Conservation (phyloP, 2,329 filamentous ascomycete genomes). For the Colletotrichum nymphaeae region DNA sequence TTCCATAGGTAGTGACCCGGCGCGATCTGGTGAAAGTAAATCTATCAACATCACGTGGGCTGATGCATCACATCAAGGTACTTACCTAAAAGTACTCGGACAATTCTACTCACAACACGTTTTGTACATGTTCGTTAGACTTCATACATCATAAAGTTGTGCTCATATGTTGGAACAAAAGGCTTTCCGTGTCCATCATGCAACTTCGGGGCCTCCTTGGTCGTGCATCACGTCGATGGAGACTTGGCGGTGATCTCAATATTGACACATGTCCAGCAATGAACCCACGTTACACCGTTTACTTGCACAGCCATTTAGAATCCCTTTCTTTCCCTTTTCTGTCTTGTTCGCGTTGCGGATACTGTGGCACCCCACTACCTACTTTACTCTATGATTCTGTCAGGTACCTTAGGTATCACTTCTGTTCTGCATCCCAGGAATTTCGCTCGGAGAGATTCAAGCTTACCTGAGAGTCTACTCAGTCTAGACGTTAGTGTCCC, state of each 20-base stretch:
- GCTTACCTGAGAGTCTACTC: not conserved
- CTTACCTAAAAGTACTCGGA: not conserved
- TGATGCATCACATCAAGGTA: not conserved
- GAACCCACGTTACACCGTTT: not conserved
- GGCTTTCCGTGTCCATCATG: too few species aligned
- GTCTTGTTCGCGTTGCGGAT: not conserved
- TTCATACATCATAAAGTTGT: too few species aligned
- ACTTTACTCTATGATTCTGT: not conserved
- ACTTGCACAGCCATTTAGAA: not conserved
- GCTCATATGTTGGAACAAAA: too few species aligned
- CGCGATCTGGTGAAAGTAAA: slow-evolving; percentile 5
- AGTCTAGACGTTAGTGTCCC: not conserved
- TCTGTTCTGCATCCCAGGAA: not conserved
- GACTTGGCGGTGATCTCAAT: slow-evolving; percentile 20
- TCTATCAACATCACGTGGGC: not conserved
- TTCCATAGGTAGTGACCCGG: not conserved
- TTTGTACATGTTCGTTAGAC: not conserved
- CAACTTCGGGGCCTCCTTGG: not conserved
- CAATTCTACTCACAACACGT: not conserved
- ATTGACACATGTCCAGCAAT: not conserved
- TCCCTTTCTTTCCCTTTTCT: not conserved
- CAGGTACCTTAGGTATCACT: not conserved
- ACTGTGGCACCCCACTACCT: not conserved
- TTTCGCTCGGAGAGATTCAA: not conserved
- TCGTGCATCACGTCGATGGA: slow-evolving; percentile 13